A percentile compares a stretch with the other conserved stretches of the same genome.
phyloP scores from a whole-genome alignment of 2,329 filamentous ascomycete genomes.

The Venturia pyrina region DNA sequence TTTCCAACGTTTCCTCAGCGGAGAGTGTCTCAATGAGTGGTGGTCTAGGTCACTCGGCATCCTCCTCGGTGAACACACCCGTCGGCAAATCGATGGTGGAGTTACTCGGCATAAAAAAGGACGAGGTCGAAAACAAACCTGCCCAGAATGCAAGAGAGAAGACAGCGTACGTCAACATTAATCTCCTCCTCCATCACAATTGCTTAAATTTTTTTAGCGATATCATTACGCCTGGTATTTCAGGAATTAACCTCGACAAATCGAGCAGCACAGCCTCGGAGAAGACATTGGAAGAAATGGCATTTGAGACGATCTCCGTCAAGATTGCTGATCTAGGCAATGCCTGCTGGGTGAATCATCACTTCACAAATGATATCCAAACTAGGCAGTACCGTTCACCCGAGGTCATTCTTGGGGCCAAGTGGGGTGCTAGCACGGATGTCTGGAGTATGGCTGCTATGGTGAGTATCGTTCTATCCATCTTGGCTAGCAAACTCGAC shows the following conservation, averaged over 20 bases:
- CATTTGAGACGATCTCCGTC: slow-evolving; percentile 81
- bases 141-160: slow-evolving; percentile 77
- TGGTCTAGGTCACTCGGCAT: slow-evolving; percentile 38
- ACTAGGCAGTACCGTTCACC: slow-evolving; percentile 95
- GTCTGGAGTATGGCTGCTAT: slow-evolving; percentile 99
- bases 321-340: slow-evolving; percentile 98
- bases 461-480: slow-evolving; percentile 47
- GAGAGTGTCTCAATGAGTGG: slow-evolving; percentile 42
- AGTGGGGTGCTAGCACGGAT: slow-evolving; percentile 99
- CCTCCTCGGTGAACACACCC: slow-evolving; percentile 23
- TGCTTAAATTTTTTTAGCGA: slow-evolving; percentile 47
- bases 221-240: slow-evolving; percentile 83
- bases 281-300: slow-evolving; percentile 51
- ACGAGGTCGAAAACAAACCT: slow-evolving; percentile 43
- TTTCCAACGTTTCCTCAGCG: slow-evolving; percentile 22
- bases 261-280: slow-evolving; percentile 44
- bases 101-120: slow-evolving; percentile 43
- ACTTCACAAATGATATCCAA: slow-evolving; percentile 99
- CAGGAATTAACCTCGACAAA: slow-evolving; percentile 83
- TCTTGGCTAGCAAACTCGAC: not conserved
- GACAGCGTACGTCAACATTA: slow-evolving; percentile 62
- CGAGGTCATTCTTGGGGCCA: slow-evolving; percentile 90
- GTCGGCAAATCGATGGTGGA: slow-evolving; percentile 48
- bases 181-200: not conserved
- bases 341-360: slow-evolving; percentile 96